Base-by-base conservation (phyloP, 495 filamentous ascomycete genomes). In the Gamarada debralockiae region DNA sequence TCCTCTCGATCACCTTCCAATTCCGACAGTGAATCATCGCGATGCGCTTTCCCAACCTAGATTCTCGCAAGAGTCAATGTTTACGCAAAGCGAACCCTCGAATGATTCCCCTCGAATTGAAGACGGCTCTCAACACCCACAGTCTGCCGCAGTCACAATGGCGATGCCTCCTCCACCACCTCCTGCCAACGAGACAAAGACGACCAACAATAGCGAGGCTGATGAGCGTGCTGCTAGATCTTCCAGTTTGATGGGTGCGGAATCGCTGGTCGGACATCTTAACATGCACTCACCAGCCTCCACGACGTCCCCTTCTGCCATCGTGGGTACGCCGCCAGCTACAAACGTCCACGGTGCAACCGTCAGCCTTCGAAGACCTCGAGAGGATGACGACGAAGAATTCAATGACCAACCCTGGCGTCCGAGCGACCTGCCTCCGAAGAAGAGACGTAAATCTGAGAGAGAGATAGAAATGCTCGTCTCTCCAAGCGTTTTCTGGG, bases 201-300 rank as follows among this genome's bases (percentile, higher is more conserved):
- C 41, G 7, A n/a, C 68, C 72, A 57, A 58, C 53, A 43, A 74
- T 63, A 64, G 62, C 66, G 46, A 67, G 65, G 53, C 20, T 40
- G 76, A 77, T 43, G 66, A 52, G 2, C 50, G 39, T 13, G 36
- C 41, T 21, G 27, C n/a, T 14, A 52, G 55, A 47, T 50, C 59
- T 14, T 58, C 80, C 29, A 87, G 84, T 65, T 69, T 87, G 29
- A 74, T 82, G 55, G 85, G 83, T 34, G 77, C 85, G 47, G 84
- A 87, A 67, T 83, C 79, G 10, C 66, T 86, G 53, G 81, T 89
- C 55, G 74, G 80, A 55, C 76, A 82, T 58, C 68, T 89, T 47
- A 77, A 86, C 57, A 86, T 87, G 82, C 76, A 77, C 50, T 85
- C 84, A 45, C 72, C 71, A 15, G 57, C 52, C 17, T 62, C 62